phyloP scores from a whole-genome alignment of 169 alveolate genomes.

The Cryptosporidium parvum region DNA sequence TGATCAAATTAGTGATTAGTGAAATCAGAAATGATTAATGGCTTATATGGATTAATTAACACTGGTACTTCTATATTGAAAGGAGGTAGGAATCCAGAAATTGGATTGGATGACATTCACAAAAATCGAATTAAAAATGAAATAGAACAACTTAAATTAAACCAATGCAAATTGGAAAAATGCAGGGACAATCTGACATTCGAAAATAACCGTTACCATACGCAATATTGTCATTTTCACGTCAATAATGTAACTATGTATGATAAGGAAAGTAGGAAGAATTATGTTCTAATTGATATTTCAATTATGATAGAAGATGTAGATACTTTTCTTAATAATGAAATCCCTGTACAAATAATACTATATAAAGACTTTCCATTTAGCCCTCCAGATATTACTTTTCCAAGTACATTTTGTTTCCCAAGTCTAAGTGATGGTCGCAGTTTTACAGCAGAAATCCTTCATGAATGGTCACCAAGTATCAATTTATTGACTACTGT shows the following conservation, averaged over 20 bases:
- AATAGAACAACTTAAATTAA: slow-evolving; percentile 32
- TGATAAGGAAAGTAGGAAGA: slow-evolving; percentile 15
- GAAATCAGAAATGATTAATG: slow-evolving; percentile 31
- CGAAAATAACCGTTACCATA: not conserved
- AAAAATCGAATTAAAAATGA: slow-evolving; percentile 70
- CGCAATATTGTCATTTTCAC: slow-evolving; percentile 32
- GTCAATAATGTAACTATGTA: slow-evolving; percentile 48
- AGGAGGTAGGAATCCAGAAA: not conserved
- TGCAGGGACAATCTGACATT: not conserved
- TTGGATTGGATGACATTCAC: slow-evolving; percentile 35
- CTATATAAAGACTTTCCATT: slow-evolving; percentile 70
- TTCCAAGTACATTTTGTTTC: slow-evolving; percentile 69
- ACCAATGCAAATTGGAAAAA: slow-evolving; percentile 32
- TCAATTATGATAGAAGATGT: slow-evolving; percentile 21
- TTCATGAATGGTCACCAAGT: slow-evolving; percentile 73
- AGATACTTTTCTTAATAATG: slow-evolving; percentile 14
- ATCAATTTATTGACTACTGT: slow-evolving; percentile 15
- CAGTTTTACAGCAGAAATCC: slow-evolving; percentile 46
- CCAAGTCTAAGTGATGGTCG: slow-evolving; percentile 75
- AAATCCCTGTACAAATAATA: slow-evolving; percentile 23
- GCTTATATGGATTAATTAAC: not conserved
- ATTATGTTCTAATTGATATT: slow-evolving; percentile 45
- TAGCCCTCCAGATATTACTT: slow-evolving; percentile 63
- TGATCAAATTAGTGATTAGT: not conserved
- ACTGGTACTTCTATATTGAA: not conserved